Conservation (phyloP, 768 basidiomycete genomes). For the Cubamyces lactineus region DNA sequence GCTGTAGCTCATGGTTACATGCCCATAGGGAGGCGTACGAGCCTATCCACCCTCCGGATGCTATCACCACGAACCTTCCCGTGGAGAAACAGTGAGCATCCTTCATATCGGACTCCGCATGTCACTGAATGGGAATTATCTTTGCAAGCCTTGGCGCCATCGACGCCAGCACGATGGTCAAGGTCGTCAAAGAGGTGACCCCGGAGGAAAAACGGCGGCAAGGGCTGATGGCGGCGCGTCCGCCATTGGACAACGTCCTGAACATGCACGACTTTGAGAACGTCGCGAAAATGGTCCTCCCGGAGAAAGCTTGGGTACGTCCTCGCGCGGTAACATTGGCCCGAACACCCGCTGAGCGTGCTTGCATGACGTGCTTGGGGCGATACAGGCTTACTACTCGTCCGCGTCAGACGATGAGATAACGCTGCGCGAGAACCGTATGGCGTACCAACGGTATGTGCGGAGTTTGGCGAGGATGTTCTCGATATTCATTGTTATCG, state of each 20-base stretch:
- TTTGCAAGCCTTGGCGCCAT: conserved; percentile 61
- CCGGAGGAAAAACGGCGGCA: conserved; percentile 73
- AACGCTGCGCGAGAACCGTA: conserved; percentile 85
- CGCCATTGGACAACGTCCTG: conserved; percentile 76
- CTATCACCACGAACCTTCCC: conserved; percentile 76
- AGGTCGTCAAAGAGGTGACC: conserved; percentile 61
- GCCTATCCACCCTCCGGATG: conserved; percentile 88
- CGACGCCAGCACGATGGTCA: conserved; percentile 67
- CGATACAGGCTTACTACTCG: conserved; percentile 77
- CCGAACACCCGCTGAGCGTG: not conserved
- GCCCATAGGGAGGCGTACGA: conserved; percentile 63
- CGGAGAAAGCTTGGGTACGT: conserved; percentile 78
- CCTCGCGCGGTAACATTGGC: too few relatives aligned
- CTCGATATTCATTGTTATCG: conserved; percentile 2
- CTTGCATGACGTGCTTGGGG: not conserved
- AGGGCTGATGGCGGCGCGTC: conserved; percentile 61
- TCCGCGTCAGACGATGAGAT: conserved; percentile 98
- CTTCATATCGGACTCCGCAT: not conserved
- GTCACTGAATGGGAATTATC: not conserved
- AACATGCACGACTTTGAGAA: conserved; percentile 97
- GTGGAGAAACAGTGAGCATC: conserved; percentile 66
- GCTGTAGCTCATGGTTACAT: not conserved
- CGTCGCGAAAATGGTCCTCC: conserved; percentile 82
- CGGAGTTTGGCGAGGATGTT: not conserved
- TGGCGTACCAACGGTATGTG: conserved; percentile 82